phyloP scores from a whole-genome alignment of 768 basidiomycete genomes.

The Agaricus sinodeliciosus region DNA sequence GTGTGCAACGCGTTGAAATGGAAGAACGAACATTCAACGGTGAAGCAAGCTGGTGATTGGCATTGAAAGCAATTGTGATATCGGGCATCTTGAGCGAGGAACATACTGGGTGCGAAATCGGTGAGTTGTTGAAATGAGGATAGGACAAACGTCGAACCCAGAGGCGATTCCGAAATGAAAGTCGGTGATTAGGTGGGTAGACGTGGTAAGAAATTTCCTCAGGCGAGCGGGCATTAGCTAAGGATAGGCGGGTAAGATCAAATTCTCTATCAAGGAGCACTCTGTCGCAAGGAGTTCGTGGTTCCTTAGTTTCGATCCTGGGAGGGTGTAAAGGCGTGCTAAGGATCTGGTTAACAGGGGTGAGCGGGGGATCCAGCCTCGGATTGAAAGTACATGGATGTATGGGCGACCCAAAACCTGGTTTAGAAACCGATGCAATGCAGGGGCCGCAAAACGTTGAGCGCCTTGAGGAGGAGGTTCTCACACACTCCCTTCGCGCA shows the following conservation, averaged over 20 bases:
- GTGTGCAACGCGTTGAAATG: slow-evolving; percentile 17
- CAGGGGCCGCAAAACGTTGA: not conserved
- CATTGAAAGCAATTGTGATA: not conserved
- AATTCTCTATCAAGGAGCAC: not conserved
- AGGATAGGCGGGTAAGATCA: not conserved
- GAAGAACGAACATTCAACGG: slow-evolving; percentile 21
- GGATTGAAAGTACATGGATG: not conserved
- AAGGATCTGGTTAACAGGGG: not conserved
- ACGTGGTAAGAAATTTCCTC: not conserved
- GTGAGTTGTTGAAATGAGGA: not conserved
- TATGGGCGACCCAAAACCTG: not conserved
- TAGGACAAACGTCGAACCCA: not conserved
- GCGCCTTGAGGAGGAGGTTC: not conserved
- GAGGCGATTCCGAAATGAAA: not conserved
- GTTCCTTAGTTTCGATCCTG: not conserved
- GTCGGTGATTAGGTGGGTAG: not conserved
- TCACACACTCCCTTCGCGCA: not conserved
- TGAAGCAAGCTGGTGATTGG: slow-evolving; percentile 1
- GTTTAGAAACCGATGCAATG: not conserved
- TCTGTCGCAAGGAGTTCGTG: not conserved
- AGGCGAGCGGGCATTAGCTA: not conserved
- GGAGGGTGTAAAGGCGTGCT: not conserved
- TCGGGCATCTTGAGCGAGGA: not conserved
- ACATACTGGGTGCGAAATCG: not conserved
- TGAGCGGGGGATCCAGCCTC: not conserved